phyloP scores from a whole-genome alignment of 345 rosid genomes.

The Populus alba region DNA sequence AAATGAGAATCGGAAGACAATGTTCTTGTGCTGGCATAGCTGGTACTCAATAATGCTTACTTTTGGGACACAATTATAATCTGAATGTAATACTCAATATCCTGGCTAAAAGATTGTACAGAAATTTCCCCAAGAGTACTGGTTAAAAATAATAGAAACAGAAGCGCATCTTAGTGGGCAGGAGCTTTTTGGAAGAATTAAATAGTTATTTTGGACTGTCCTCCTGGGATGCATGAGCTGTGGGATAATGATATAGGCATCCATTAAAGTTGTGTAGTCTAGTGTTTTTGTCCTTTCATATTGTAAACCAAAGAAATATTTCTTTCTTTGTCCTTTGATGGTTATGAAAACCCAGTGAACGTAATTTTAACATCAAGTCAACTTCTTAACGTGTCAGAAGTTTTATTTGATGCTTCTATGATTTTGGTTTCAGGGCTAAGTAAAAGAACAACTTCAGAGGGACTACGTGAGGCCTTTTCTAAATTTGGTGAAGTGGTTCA shows the following conservation, averaged over 20 bases:
- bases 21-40: background rate
- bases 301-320: background rate
- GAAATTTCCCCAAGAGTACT: background rate
- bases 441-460: constrained; percentile 72
- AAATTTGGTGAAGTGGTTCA: constrained; percentile 76
- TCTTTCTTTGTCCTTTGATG: background rate
- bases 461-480: constrained; percentile 63
- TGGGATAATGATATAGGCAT: background rate
- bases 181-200: background rate
- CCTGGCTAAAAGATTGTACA: background rate
- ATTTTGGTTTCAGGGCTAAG: constrained; percentile 63
- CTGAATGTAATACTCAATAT: background rate
- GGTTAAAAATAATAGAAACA: background rate
- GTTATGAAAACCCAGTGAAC: background rate
- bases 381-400: background rate
- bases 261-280: background rate
- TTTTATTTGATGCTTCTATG: background rate
- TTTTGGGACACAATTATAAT: background rate
- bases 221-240: background rate
- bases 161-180: background rate
- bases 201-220: background rate
- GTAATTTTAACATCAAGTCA: background rate
- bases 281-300: background rate
- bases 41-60: background rate
- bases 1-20: background rate